Conservation (phyloP, 2,329 filamentous ascomycete genomes). For the Dactylellina cionopaga region DNA sequence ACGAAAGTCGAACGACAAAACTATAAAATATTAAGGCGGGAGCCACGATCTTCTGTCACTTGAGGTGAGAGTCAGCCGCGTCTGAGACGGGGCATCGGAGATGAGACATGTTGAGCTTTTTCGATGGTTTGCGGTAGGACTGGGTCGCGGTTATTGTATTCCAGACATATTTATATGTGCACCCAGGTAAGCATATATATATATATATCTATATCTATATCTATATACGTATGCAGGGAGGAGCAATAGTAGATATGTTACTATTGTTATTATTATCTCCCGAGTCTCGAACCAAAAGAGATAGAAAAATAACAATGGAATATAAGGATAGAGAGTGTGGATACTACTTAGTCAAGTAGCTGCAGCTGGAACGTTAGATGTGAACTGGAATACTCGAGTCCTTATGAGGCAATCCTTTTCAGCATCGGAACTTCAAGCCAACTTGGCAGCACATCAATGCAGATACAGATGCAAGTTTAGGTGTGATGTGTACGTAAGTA, state of each 20-base stretch:
- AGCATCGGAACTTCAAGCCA: constrained; percentile 15
- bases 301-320: too few species aligned
- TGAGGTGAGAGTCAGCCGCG: constrained; percentile 49
- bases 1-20: background rate
- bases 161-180: constrained; percentile 1
- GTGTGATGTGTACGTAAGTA: too few species aligned
- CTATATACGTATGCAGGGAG: background rate
- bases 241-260: too few species aligned
- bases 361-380: background rate
- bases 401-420: constrained; percentile 27
- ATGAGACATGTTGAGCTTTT: constrained; percentile 39
- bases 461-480: constrained; percentile 2
- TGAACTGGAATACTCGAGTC: constrained; percentile 9
- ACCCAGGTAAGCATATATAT: constrained; percentile 23
- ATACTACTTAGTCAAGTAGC: background rate
- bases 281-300: too few species aligned
- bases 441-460: constrained; percentile 31
- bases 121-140: background rate
- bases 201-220: constrained; percentile 2
- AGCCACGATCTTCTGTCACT: constrained; percentile 36
- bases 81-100: constrained; percentile 41
- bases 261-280: too few species aligned
- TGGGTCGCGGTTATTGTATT: constrained; percentile 18
- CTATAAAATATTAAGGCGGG: background rate
- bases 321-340: too few species aligned